phyloP scores from a whole-genome alignment of 2,329 filamentous ascomycete genomes.

The Stagonosporopsis tanaceti region DNA sequence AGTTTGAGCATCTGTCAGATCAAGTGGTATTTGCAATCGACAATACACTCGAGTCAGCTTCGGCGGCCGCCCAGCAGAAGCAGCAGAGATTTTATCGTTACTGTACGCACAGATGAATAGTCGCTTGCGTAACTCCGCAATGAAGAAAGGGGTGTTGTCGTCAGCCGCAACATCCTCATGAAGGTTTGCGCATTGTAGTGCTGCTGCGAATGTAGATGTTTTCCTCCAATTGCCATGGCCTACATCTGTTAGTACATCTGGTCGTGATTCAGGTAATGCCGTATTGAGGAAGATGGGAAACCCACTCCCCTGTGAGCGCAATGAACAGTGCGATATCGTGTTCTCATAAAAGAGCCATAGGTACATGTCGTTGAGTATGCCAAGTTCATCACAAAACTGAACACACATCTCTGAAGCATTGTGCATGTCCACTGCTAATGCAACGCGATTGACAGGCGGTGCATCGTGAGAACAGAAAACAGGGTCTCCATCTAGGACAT shows the following conservation, averaged over 20 bases:
- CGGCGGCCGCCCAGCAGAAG: conserved; percentile 65
- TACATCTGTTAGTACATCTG: conserved; percentile 7
- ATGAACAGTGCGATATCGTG: conserved; percentile 31
- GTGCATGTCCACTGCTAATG: conserved; percentile 34
- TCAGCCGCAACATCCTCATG: conserved; percentile 46
- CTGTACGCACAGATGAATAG: conserved; percentile 43
- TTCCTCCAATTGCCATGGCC: conserved; percentile 45
- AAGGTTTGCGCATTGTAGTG: conserved; percentile 48
- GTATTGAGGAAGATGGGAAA: background rate
- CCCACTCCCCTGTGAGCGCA: conserved; percentile 44
- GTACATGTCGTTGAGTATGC: conserved; percentile 45
- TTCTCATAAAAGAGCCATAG: conserved; percentile 47
- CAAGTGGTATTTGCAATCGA: conserved; percentile 62
- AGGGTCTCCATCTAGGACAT: conserved; percentile 39
- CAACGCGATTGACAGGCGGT: conserved; percentile 34
- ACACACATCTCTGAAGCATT: conserved; percentile 43
- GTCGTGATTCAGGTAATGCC: background rate
- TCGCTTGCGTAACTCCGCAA: conserved; percentile 46
- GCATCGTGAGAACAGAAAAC: conserved; percentile 44
- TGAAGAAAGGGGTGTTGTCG: conserved; percentile 47
- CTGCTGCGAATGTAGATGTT: conserved; percentile 39
- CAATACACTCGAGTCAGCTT: conserved; percentile 62
- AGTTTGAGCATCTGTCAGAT: conserved; percentile 61
- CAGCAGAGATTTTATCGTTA: conserved; percentile 60
- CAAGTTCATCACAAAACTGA: conserved; percentile 43